Base-by-base conservation (phyloP, 2,329 filamentous ascomycete species). In the Neurospora sp. region DNA sequence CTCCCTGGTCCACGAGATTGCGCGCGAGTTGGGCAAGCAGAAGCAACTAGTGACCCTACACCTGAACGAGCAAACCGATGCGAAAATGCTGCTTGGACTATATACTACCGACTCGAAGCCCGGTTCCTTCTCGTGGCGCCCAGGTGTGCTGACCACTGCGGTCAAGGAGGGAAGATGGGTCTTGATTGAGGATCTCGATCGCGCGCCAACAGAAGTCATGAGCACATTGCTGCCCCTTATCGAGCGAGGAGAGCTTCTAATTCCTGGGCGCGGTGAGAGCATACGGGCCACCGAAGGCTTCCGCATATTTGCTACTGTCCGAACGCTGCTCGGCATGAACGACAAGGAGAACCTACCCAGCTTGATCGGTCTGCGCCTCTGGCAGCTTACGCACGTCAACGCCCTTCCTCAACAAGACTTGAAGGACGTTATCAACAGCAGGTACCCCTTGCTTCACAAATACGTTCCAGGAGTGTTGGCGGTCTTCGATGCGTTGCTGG, bases 31-130 rank as follows among this genome's bases (percentile, higher is more conserved):
- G 69, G 92, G 91, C 72, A 93, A 93, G 80, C 87, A 92, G 28
- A 87, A 90, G 6, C 88, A 87, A 71, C 93, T 99, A 89, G 91
- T 99, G 68, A 98, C 95, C 3, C 84, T 99, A 38, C 95, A 99
- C 80, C 84, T 99, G 40, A 99, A 99, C 78, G 96, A 98, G 80
- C 96, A 99, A 80, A 98, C 94, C 2, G 96, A 99, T 80, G 94
- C 95, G 0, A 99, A 99, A 80, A 92, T 97, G 82, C 87, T 99
- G 52, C 89, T 99, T 73, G 96, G 96, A 3, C 89, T 98, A 78
- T 98, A 99, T 80, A 92, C 95, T 1, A 96, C 93, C 28, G 94
- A 93, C 70, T 88, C 91, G 17, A 91, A 90, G 72, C 94, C 93
- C 1, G 94, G 94, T 1, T 94, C 92, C 10, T 99, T 99, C 78